These are phyloP conservation scores for Raphanus raphanistrum DNA, from an alignment of 345 rosid genomes.

Conservation along the genomic window DNA sequence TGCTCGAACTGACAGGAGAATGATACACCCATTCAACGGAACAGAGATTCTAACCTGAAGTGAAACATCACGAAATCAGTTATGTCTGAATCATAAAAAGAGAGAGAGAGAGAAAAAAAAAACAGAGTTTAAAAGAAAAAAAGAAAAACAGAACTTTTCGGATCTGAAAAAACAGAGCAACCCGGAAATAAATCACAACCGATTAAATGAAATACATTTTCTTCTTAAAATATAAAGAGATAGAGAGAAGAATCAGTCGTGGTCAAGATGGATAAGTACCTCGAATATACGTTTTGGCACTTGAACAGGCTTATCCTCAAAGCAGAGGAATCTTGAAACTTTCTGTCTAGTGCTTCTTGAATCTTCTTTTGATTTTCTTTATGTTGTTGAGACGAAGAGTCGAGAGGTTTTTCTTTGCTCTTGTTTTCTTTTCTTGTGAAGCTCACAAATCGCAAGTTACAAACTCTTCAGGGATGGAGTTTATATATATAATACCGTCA, in stretches of 20 bases:
- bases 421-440: constrained; percentile 5
- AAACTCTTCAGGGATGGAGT: constrained; percentile 31
- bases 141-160: constrained; percentile 15
- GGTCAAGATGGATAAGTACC: constrained; percentile 42
- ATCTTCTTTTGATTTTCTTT: constrained; percentile 14
- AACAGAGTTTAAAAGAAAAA: not conserved
- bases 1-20: constrained; percentile 62
- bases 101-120: not conserved
- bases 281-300: constrained; percentile 35
- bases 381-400: not conserved
- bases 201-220: not conserved
- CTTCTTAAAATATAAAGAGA: not conserved
- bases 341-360: not conserved
- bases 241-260: constrained; percentile 8
- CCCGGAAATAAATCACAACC: not conserved
- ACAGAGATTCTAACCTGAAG: constrained; percentile 30
- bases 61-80: constrained; percentile 32
- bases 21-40: constrained; percentile 63
- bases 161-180: constrained; percentile 41
- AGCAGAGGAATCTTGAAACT: constrained; percentile 26
- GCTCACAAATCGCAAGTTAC: constrained; percentile 24
- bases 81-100: constrained; percentile 23
- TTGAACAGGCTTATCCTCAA: not conserved
- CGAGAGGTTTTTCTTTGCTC: not conserved
- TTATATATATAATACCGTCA: constrained; percentile 28